Evolutionary conservation across 305 asterid genomes (phyloP).

Genomic region (Fraxinus nigra): DNA sequence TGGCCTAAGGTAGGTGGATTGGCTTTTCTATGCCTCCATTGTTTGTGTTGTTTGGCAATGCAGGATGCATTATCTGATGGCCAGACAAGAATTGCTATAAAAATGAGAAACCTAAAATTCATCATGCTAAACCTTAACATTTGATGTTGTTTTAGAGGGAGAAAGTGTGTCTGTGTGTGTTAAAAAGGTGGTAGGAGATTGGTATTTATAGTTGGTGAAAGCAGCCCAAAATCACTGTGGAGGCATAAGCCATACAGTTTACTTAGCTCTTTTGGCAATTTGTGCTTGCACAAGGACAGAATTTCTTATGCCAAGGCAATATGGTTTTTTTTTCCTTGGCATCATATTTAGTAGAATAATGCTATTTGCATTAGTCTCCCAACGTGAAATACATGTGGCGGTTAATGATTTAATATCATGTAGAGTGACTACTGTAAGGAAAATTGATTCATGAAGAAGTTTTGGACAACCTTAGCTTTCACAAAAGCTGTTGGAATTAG

Average conservation of each 20-base stretch:
- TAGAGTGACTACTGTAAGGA: too few species aligned
- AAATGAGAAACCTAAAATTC: conserved; percentile 14
- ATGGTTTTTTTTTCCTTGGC: too few species aligned
- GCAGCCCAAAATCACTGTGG: neutral
- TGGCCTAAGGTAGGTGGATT: neutral
- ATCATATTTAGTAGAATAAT: too few species aligned
- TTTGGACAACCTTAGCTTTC: too few species aligned
- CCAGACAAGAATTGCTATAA: conserved; percentile 18
- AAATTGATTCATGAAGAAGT: too few species aligned
- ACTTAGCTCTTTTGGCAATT: neutral
- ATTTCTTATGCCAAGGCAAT: too few species aligned
- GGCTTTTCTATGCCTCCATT: conserved; percentile 20
- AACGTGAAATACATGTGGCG: too few species aligned
- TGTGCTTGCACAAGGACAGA: neutral
- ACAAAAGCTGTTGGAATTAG: too few species aligned
- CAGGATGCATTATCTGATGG: conserved; percentile 5
- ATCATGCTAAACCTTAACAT: conserved; percentile 12
- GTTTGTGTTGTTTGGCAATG: conserved; percentile 24
- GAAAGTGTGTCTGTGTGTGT: neutral
- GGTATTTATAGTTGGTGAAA: neutral
- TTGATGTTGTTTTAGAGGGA: neutral
- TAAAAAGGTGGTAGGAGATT: neutral
- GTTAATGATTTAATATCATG: too few species aligned
- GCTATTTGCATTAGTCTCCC: too few species aligned
- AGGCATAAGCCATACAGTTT: conserved; percentile 16